phyloP scores from a whole-genome alignment of 139 green algal species.

The Tetraselmis chui region DNA sequence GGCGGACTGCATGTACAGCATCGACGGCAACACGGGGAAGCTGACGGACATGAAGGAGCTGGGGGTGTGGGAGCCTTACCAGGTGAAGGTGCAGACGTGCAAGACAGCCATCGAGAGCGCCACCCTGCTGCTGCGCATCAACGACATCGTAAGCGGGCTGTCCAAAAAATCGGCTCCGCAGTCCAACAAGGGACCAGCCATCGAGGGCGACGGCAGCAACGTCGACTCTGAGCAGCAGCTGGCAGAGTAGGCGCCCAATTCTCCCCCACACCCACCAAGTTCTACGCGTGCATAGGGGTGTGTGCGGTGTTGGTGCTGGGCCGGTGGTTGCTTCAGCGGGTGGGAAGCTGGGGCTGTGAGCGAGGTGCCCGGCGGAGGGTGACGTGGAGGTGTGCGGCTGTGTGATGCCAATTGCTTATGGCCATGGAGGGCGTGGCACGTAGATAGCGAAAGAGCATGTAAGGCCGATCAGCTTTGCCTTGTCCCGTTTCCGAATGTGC shows the following conservation, averaged over 20 bases:
- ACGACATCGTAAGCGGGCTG: slow-evolving; percentile 95
- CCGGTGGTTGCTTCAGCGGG: too few relatives aligned
- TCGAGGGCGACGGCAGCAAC: slow-evolving; percentile 39
- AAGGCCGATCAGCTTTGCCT: too few relatives aligned
- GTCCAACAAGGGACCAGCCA: slow-evolving; percentile 14
- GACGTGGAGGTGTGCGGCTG: too few relatives aligned
- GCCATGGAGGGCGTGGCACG: too few relatives aligned
- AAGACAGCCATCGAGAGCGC: slow-evolving; percentile 92
- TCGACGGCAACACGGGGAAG: slow-evolving; percentile 82
- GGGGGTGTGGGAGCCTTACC: slow-evolving; percentile 95
- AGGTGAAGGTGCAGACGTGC: slow-evolving; percentile 91
- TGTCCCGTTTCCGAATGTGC: too few relatives aligned
- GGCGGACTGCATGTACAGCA: slow-evolving; percentile 62
- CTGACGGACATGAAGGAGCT: slow-evolving; percentile 92
- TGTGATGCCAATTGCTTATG: too few relatives aligned
- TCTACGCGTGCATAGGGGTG: too few relatives aligned
- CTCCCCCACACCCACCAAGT: too few relatives aligned
- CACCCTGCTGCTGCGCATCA: slow-evolving; percentile 93
- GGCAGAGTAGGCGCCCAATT: slow-evolving; percentile 53
- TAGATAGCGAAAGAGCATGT: too few relatives aligned
- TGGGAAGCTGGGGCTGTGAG: too few relatives aligned
- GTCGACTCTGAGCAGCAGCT: slow-evolving; percentile 74
- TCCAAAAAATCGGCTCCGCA: slow-evolving; percentile 58
- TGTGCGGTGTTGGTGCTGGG: too few relatives aligned
- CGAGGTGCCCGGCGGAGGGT: too few relatives aligned